These are phyloP conservation scores for Pseudopyrenochaeta lycopersici DNA, from an alignment of 2,329 filamentous ascomycete species.

Conservation along the genomic window DNA sequence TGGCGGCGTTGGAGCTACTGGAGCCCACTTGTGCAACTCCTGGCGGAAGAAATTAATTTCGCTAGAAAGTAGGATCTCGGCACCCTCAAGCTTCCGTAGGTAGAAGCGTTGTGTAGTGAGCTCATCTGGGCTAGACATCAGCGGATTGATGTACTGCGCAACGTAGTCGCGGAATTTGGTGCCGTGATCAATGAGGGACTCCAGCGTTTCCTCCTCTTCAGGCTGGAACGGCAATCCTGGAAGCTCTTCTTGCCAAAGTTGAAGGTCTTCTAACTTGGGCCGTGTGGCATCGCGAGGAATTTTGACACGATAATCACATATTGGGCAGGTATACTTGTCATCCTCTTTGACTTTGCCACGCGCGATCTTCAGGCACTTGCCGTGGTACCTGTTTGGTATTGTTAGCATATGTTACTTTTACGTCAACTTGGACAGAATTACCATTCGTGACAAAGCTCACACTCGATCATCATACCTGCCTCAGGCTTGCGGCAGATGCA, in stretches of 20 bases:
- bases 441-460: slow-evolving; percentile 98
- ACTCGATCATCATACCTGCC: slow-evolving; percentile 99
- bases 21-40: slow-evolving; percentile 93
- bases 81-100: slow-evolving; percentile 94
- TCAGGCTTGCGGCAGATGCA: slow-evolving; percentile 95
- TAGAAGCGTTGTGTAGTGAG: slow-evolving; percentile 93
- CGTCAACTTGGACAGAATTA: slow-evolving; percentile 56
- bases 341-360: slow-evolving; percentile 98
- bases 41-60: slow-evolving; percentile 99
- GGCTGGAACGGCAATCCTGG: slow-evolving; percentile 86
- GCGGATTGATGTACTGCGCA: slow-evolving; percentile 78
- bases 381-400: slow-evolving; percentile 81
- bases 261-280: slow-evolving; percentile 90
- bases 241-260: slow-evolving; percentile 85
- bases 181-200: slow-evolving; percentile 86
- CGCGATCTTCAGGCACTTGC: slow-evolving; percentile 97
- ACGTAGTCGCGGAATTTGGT: slow-evolving; percentile 86
- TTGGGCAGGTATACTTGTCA: slow-evolving; percentile 97
- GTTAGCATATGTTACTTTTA: slow-evolving; percentile 30
- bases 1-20: slow-evolving; percentile 85
- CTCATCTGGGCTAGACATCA: slow-evolving; percentile 84
- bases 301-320: slow-evolving; percentile 96
- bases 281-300: slow-evolving; percentile 96
- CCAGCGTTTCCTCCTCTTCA: slow-evolving; percentile 87
- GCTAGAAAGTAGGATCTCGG: slow-evolving; percentile 87